Conservation (phyloP, 306 rosid genomes). For the Quercus suber region DNA sequence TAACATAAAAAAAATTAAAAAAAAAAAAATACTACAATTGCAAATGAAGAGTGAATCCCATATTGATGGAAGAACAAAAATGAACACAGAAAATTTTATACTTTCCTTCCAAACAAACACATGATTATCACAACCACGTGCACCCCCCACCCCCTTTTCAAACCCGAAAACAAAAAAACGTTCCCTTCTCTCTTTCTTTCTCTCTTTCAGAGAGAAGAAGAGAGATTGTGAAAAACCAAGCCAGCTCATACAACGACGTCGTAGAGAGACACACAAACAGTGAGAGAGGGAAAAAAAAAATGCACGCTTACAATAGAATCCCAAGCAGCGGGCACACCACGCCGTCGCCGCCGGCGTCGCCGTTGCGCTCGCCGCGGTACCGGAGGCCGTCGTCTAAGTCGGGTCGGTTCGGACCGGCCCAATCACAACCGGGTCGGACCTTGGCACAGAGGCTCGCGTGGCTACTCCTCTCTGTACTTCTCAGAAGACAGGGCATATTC, state of each 20-base stretch:
- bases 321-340: slow-evolving; percentile 91
- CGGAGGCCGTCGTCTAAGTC: slow-evolving; percentile 42
- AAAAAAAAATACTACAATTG: no score
- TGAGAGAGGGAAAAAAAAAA: slow-evolving; percentile 4
- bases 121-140: no score
- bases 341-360: slow-evolving; percentile 90
- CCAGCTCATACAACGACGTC: slow-evolving; percentile 1
- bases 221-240: background rate
- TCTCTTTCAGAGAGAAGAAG: slow-evolving; percentile 9
- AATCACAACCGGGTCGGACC: slow-evolving; percentile 56
- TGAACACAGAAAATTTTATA: no score
- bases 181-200: background rate
- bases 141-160: no score
- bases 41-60: no score
- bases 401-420: slow-evolving; percentile 32
- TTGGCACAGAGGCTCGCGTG: slow-evolving; percentile 60
- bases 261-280: background rate
- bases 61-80: no score
- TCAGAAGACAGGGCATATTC: slow-evolving; percentile 86
- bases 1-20: no score
- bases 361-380: slow-evolving; percentile 79
- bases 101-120: no score
- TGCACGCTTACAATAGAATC: slow-evolving; percentile 85
- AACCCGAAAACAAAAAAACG: background rate
- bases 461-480: slow-evolving; percentile 68